phyloP scores from a whole-genome alignment of 2,329 filamentous ascomycete genomes.

The Fusarium ramigenum region DNA sequence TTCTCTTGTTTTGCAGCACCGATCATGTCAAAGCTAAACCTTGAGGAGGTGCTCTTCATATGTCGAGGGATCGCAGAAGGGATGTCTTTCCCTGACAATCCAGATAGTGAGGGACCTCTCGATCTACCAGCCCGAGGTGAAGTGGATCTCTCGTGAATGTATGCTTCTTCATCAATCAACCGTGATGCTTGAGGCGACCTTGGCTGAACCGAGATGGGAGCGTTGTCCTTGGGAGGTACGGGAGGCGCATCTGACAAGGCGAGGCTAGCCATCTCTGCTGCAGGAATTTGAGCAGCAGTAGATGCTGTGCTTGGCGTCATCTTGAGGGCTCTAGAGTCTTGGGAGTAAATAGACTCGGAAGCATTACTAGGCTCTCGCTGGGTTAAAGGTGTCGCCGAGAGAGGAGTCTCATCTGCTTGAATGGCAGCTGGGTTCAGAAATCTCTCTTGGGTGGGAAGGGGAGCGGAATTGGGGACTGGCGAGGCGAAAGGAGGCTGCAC shows the following conservation, averaged over 20 bases:
- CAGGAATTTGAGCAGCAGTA: slow-evolving; percentile 25
- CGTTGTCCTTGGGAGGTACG: slow-evolving; percentile 53
- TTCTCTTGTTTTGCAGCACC: slow-evolving; percentile 74
- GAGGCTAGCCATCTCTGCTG: not conserved
- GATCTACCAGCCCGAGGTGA: slow-evolving; percentile 54
- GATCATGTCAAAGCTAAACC: slow-evolving; percentile 85
- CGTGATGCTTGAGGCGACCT: slow-evolving; percentile 37
- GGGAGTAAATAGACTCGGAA: slow-evolving; percentile 45
- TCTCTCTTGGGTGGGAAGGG: slow-evolving; percentile 28
- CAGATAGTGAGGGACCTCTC: slow-evolving; percentile 62
- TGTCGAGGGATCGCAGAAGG: slow-evolving; percentile 66
- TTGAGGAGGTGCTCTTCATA: slow-evolving; percentile 80
- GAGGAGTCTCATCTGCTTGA: slow-evolving; percentile 9
- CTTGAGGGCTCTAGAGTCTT: slow-evolving; percentile 40
- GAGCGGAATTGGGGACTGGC: slow-evolving; percentile 24
- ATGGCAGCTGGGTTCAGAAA: slow-evolving; percentile 5
- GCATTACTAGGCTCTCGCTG: slow-evolving; percentile 44
- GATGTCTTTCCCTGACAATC: slow-evolving; percentile 56
- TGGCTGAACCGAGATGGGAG: slow-evolving; percentile 38
- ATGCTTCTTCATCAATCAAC: slow-evolving; percentile 32
- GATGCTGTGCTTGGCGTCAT: slow-evolving; percentile 44
- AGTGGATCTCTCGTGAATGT: slow-evolving; percentile 26
- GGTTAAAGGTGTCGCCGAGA: slow-evolving; percentile 34
- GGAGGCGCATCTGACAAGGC: slow-evolving; percentile 44
- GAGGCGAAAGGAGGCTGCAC: slow-evolving; percentile 15